Evolutionary conservation across 345 rosid species (phyloP).

Genomic region (Luvunga scandens): DNA sequence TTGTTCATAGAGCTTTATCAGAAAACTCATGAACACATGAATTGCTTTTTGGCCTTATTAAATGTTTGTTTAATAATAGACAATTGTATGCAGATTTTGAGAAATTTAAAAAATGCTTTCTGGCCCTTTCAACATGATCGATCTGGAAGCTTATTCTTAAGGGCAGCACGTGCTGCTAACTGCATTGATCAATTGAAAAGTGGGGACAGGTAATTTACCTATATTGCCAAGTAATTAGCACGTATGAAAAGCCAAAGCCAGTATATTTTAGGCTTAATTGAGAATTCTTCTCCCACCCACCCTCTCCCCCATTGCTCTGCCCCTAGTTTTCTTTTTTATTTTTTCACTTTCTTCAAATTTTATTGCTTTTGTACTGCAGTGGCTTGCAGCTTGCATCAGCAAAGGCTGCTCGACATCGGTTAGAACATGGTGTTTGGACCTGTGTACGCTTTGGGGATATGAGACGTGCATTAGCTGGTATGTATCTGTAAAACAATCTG

Average conservation of each 20-base stretch:
- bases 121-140: constrained; percentile 65
- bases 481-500: constrained; percentile 4
- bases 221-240: neutral
- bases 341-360: neutral
- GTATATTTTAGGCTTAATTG: neutral
- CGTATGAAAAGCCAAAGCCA: neutral
- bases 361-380: constrained; percentile 25
- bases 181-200: constrained; percentile 32
- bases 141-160: constrained; percentile 48
- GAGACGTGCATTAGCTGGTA: constrained; percentile 65
- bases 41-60: neutral
- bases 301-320: neutral
- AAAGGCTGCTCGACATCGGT: constrained; percentile 54
- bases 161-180: constrained; percentile 58
- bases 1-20: neutral
- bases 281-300: neutral
- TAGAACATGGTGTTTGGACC: constrained; percentile 60
- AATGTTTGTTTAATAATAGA: neutral
- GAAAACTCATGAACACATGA: neutral
- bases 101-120: constrained; percentile 55
- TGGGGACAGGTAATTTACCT: constrained; percentile 40
- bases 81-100: constrained; percentile 36
- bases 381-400: constrained; percentile 58
- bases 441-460: constrained; percentile 48
- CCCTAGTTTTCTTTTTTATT: neutral